Evolutionary conservation across 2,329 filamentous ascomycete genomes (phyloP).

Genomic region (Cordyceps farinosa): DNA sequence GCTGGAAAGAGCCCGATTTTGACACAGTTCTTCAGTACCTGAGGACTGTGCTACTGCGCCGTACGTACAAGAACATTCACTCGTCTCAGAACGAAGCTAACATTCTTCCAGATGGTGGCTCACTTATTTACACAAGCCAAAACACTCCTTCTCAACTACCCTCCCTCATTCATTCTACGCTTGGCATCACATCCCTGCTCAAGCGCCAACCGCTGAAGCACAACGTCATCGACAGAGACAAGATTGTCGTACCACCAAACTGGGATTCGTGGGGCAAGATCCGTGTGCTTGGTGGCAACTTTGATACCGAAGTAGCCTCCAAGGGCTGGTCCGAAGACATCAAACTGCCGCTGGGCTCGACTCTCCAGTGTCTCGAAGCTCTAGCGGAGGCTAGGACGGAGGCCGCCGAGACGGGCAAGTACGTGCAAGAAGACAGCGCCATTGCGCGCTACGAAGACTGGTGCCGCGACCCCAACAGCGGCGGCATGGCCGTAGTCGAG

Average conservation of each 20-base stretch:
- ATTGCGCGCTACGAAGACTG: constrained; percentile 74
- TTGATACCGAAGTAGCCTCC: constrained; percentile 84
- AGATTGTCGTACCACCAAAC: constrained; percentile 90
- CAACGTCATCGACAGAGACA: constrained; percentile 90
- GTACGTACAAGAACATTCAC: constrained; percentile 46
- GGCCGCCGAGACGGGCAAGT: constrained; percentile 23
- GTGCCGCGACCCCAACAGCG: constrained; percentile 69
- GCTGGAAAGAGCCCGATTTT: constrained; percentile 95
- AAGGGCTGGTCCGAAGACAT: constrained; percentile 84
- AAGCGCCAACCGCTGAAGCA: constrained; percentile 77
- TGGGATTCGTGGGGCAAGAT: constrained; percentile 99
- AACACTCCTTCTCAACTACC: constrained; percentile 74
- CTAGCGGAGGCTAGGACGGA: constrained; percentile 25
- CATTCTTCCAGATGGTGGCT: constrained; percentile 63
- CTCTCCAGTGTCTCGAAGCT: constrained; percentile 22
- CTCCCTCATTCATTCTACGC: constrained; percentile 75
- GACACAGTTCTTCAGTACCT: constrained; percentile 93
- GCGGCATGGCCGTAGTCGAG: constrained; percentile 45
- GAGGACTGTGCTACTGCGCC: constrained; percentile 81
- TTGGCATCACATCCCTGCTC: constrained; percentile 80
- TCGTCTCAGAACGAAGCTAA: constrained; percentile 23
- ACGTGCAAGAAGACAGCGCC: constrained; percentile 42
- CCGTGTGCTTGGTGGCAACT: constrained; percentile 82
- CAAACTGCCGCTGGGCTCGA: constrained; percentile 47
- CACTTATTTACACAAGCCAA: constrained; percentile 79